phyloP scores from a whole-genome alignment of 2,329 filamentous ascomycete species.

The Colletotrichum plurivorum region DNA sequence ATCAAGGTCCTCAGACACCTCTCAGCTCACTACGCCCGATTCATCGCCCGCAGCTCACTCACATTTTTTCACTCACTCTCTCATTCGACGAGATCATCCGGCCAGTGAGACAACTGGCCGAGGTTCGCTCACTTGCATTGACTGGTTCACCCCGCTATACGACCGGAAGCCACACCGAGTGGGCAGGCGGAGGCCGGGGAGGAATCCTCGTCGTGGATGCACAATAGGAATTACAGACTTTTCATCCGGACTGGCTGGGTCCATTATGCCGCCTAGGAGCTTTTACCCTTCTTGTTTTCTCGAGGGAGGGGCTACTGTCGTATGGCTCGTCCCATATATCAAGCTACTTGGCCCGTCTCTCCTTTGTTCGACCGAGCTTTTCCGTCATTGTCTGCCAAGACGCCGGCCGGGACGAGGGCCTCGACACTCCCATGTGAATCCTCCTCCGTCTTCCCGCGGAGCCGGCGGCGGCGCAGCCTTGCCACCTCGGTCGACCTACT shows the following conservation, averaged over 20 bases:
- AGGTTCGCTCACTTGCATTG: not conserved
- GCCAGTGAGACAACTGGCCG: too few species aligned
- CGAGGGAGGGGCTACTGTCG: too few species aligned
- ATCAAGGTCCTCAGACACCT: conserved; percentile 31
- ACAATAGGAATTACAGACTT: too few species aligned
- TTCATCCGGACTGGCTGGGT: not conserved
- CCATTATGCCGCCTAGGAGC: not conserved
- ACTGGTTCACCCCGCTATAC: too few species aligned
- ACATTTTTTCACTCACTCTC: not conserved
- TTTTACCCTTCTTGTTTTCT: conserved; percentile 3
- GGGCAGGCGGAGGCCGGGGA: not conserved
- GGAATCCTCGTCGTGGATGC: not conserved
- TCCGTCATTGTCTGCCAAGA: not conserved
- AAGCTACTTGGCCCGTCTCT: not conserved
- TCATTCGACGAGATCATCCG: not conserved
- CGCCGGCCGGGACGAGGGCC: not conserved
- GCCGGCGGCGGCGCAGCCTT: not conserved
- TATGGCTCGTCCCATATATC: not conserved
- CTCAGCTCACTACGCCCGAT: not conserved
- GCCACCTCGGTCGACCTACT: not conserved
- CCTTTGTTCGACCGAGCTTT: not conserved
- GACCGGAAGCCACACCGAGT: not conserved
- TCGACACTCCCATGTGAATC: not conserved
- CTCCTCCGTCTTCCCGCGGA: not conserved
- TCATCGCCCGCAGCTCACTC: not conserved